Evolutionary conservation across 768 basidiomycete genomes (phyloP).

Genomic region (Russula ochroleuca): DNA sequence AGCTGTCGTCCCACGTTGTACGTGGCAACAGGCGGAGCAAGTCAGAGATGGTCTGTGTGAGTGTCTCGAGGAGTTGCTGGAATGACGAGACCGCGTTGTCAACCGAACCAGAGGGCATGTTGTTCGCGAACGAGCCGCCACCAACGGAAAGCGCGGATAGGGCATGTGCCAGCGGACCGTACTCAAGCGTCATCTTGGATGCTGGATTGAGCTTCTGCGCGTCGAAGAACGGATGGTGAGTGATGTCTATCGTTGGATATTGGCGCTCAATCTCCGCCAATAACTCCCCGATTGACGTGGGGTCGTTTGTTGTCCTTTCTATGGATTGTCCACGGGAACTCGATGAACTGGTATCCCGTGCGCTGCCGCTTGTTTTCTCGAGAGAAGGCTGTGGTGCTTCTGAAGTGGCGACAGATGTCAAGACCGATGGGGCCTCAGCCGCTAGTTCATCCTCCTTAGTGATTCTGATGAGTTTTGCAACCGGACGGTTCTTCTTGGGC

Average conservation of each 20-base stretch:
- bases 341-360: constrained; percentile 46
- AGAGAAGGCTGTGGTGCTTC: constrained; percentile 44
- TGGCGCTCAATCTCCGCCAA: constrained; percentile 62
- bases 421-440: constrained; percentile 41
- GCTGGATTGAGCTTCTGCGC: constrained; percentile 63
- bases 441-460: constrained; percentile 54
- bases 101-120: constrained; percentile 82
- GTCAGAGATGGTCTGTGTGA: constrained; percentile 88
- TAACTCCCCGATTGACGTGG: constrained; percentile 55
- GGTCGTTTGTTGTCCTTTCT: constrained; percentile 45
- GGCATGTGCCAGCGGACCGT: constrained; percentile 81
- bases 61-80: constrained; percentile 81
- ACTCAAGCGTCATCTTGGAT: constrained; percentile 77
- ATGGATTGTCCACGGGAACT: constrained; percentile 60
- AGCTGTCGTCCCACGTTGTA: constrained; percentile 87
- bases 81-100: constrained; percentile 88
- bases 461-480: constrained; percentile 52
- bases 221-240: constrained; percentile 74
- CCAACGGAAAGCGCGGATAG: constrained; percentile 82
- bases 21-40: constrained; percentile 79
- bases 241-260: constrained; percentile 59
- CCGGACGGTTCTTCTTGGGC: constrained; percentile 76
- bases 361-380: constrained; percentile 32
- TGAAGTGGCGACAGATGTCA: constrained; percentile 44
- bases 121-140: constrained; percentile 77